A percentile compares a stretch with the other conserved stretches of the same genome.
Conservation (phyloP, 208 protist genomes). For the Acanthamoeba lenticulata region DNA sequence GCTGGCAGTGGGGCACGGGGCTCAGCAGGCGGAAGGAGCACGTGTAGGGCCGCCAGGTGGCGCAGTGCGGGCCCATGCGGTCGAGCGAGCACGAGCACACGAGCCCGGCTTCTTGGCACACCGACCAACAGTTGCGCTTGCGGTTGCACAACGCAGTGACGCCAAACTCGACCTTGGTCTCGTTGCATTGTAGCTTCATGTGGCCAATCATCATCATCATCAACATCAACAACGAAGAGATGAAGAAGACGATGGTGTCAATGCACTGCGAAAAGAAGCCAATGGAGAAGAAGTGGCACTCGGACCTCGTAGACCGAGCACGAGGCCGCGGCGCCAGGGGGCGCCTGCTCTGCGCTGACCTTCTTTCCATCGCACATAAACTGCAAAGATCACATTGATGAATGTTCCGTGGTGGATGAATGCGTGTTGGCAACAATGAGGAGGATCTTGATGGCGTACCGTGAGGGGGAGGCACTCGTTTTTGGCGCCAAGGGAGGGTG, state of each 20-base stretch:
- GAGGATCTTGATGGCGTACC: no score
- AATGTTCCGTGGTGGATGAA: no score
- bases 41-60: conserved; percentile 26
- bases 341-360: not conserved
- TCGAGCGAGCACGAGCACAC: conserved; percentile 6
- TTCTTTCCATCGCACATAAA: not conserved
- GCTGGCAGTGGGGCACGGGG: not conserved
- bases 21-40: conserved; percentile 17
- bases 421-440: no score
- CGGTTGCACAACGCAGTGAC: no score
- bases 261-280: not conserved
- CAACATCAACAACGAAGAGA: not conserved
- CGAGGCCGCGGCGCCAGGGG: not conserved
- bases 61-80: not conserved
- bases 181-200: no score
- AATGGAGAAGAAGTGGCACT: not conserved
- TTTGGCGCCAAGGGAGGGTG: no score
- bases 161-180: no score
- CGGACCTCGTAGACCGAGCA: conserved; percentile 16
- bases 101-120: not conserved
- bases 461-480: no score
- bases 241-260: not conserved
- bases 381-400: no score
- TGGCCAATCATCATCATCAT: no score
- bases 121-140: not conserved